Conservation (phyloP, 2,329 filamentous ascomycete genomes). For the Penicillium psychrosexuale region DNA sequence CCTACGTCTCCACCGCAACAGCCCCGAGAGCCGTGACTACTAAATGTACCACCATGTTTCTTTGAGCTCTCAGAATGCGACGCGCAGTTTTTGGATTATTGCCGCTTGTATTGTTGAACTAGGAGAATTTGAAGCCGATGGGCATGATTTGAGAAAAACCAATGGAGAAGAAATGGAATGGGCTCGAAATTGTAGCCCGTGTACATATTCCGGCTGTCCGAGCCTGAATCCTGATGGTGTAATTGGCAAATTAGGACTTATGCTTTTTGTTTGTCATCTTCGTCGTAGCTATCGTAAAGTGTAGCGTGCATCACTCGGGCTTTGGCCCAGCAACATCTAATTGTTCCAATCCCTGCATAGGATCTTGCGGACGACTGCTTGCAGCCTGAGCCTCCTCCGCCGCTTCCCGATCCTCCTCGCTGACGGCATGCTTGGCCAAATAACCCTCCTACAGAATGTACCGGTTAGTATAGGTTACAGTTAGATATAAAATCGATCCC, state of each 20-base stretch:
- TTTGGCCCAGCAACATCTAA: conserved; percentile 92
- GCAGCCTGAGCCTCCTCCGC: conserved; percentile 54
- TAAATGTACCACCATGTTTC: conserved; percentile 38
- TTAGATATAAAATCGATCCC: not conserved
- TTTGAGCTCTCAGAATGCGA: conserved; percentile 32
- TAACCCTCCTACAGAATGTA: conserved; percentile 73
- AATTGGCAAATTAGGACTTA: conserved; percentile 25
- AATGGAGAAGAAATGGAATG: conserved; percentile 16
- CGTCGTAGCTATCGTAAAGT: conserved; percentile 21
- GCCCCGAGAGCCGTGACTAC: conserved; percentile 43
- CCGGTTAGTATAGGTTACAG: conserved; percentile 20
- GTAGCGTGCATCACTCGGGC: conserved; percentile 54
- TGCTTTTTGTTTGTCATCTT: conserved; percentile 22
- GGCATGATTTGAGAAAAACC: conserved; percentile 18
- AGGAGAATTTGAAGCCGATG: conserved; percentile 27
- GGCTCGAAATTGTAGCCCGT: conserved; percentile 30
- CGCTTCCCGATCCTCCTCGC: conserved; percentile 70
- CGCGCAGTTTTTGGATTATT: conserved; percentile 20
- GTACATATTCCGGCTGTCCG: conserved; percentile 39
- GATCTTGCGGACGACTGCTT: conserved; percentile 65
- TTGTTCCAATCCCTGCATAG: conserved; percentile 93
- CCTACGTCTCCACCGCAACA: conserved; percentile 77
- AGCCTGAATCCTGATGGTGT: conserved; percentile 20
- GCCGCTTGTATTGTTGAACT: conserved; percentile 31
- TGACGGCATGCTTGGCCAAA: conserved; percentile 81